Percentiles rank a stretch among this genome's conserved stretches.
Conservation (phyloP, 805 yeast species). For the Candida berthetii region DNA sequence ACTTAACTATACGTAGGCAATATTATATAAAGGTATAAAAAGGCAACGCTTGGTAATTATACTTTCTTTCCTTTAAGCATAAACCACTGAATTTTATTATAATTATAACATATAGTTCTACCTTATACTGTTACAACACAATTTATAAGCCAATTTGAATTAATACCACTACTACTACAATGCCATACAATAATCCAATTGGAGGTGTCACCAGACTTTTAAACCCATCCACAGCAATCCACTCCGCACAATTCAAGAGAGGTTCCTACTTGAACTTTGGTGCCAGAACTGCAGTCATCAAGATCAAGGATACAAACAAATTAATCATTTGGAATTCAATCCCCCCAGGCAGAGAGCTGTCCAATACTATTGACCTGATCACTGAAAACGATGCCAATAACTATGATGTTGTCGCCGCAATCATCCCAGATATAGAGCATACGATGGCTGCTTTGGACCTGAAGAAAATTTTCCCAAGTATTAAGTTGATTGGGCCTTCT, state of each 20-base stretch:
- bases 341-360: conserved; percentile 44
- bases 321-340: conserved; percentile 52
- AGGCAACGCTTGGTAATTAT: too few species aligned
- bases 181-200: conserved; percentile 25
- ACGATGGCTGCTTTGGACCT: conserved; percentile 55
- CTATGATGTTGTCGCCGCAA: conserved; percentile 38
- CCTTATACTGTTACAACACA: too few species aligned
- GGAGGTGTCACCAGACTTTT: conserved; percentile 33
- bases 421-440: conserved; percentile 62
- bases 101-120: too few species aligned
- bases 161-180: too few species aligned
- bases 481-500: conserved; percentile 46
- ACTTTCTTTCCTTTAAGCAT: too few species aligned
- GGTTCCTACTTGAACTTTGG: conserved; percentile 25
- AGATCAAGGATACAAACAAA: conserved; percentile 18
- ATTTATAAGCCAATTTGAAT: too few species aligned
- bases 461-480: conserved; percentile 40
- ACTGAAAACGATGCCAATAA: conserved; percentile 26
- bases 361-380: conserved; percentile 29
- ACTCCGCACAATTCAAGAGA: conserved; percentile 29
- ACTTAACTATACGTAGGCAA: too few species aligned
- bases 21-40: too few species aligned
- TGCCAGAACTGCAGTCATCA: conserved; percentile 32
- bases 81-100: too few species aligned
- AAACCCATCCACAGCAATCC: conserved; percentile 23